Base-by-base conservation (phyloP, 2,329 filamentous ascomycete genomes). In the Nigrospora osmanthi region DNA sequence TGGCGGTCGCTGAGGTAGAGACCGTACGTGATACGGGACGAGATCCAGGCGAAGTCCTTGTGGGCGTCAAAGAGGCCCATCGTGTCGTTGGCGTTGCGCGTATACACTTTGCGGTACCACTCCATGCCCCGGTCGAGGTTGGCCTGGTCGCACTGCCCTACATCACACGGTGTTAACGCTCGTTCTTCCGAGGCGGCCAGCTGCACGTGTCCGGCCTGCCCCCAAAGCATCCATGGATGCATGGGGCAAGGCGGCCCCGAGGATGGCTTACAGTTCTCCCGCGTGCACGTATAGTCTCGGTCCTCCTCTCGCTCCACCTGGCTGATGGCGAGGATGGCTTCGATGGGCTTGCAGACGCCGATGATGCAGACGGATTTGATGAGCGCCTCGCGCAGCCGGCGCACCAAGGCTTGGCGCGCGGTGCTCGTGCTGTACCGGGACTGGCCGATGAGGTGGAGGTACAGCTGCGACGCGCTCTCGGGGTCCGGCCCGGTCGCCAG, bases 291-390 rank as follows among this genome's bases (percentile, higher is more conserved):
- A 45, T 68, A 75, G 52, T 84, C 80, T 42, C 70, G 73, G 52
- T 84, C 80, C 55, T 81, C 78, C 1, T 57, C 52, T 6, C 51
- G 50, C 51, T 80, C 76, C 11, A 75, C 56, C 14, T 67, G 63
- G 46, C 61, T 65, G 43, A 82, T 80, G n/a, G 71, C 66, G 9
- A 81, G 65, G 37, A 82, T 73, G 1, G 77, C 72, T 52, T 82
- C 78, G 5, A 84, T 59, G 9, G 79, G 78, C 54, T 81, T 83
- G 58, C 76, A 80, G 1, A 83, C 76, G 1, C 81, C 81, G 14
- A 81, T 69, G 2, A 83, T 64, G 12, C 67, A 65, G 11, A 79
- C 67, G n/a, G 70, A 62, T 59, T 84, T 83, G 47, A 85, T 59
- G 12, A 84, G 63, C 0, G 70, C 71, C 58, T 84, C 81, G 37